phyloP scores from a whole-genome alignment of 345 rosid genomes.

The Linum lewisii region DNA sequence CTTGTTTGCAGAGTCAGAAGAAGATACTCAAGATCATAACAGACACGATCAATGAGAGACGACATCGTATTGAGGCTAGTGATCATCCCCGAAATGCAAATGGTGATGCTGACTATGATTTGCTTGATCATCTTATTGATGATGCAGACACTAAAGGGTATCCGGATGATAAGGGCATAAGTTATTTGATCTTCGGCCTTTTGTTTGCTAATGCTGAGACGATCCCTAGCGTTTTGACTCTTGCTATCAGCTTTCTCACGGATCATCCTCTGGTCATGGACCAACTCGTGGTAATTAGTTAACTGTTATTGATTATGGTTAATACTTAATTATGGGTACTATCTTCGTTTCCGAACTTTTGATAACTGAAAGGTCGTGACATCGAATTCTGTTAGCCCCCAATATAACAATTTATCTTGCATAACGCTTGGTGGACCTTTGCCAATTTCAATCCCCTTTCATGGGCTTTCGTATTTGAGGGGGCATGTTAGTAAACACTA shows the following conservation, averaged over 20 bases:
- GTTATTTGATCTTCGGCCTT: conserved; percentile 15
- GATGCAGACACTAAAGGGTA: conserved; percentile 8
- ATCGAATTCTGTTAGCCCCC: too few species aligned
- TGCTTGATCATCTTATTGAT: conserved; percentile 12
- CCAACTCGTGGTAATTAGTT: conserved; percentile 11
- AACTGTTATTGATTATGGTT: background rate
- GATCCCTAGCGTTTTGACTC: conserved; percentile 15
- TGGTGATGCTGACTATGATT: conserved; percentile 4
- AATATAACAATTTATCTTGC: too few species aligned
- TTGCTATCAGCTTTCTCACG: conserved; percentile 13
- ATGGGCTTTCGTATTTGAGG: too few species aligned
- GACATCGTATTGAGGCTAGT: background rate
- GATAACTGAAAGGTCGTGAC: too few species aligned
- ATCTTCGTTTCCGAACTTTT: too few species aligned
- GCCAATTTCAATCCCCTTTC: too few species aligned
- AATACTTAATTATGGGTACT: too few species aligned
- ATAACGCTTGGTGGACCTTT: too few species aligned
- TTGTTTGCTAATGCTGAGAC: conserved; percentile 20
- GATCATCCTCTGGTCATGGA: conserved; percentile 15
- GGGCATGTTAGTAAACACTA: too few species aligned
- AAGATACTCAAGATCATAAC: conserved; percentile 12
- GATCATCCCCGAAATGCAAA: background rate
- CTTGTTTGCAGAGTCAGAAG: conserved; percentile 19
- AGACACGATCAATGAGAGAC: conserved; percentile 13
- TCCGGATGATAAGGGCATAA: conserved; percentile 8